Evolutionary conservation across 345 rosid genomes (phyloP).

Genomic region (Eucalyptus cloeziana): DNA sequence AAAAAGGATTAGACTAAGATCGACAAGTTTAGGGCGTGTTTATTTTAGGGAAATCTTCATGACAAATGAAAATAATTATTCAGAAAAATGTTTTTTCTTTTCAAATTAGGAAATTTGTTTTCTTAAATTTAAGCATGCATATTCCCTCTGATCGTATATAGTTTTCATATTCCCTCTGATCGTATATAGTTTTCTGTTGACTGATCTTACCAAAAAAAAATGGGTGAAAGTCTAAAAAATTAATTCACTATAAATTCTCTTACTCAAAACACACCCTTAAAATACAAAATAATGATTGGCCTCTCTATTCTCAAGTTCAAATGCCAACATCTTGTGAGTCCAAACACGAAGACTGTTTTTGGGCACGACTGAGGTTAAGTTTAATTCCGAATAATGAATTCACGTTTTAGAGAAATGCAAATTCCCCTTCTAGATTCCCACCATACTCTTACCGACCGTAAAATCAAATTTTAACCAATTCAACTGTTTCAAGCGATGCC

Average conservation of each 20-base stretch:
- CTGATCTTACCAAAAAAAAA: not conserved
- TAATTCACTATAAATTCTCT: not conserved
- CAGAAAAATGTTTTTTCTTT: not conserved
- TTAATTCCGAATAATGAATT: not conserved
- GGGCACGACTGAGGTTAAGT: not conserved
- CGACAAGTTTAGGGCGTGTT: not conserved
- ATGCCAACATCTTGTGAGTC: not conserved
- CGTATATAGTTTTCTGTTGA: not conserved
- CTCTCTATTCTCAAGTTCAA: not conserved
- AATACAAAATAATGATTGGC: not conserved
- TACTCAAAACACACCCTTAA: not conserved
- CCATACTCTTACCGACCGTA: not conserved
- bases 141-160: not conserved
- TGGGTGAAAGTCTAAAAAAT: not conserved
- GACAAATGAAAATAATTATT: not conserved
- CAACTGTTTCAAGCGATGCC: not conserved
- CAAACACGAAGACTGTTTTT: not conserved
- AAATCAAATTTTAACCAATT: not conserved
- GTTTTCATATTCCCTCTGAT: not conserved
- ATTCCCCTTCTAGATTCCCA: not conserved
- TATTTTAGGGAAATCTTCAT: not conserved
- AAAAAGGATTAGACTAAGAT: not conserved
- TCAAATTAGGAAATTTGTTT: not conserved
- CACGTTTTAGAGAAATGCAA: not conserved
- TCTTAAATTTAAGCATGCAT: not conserved